Percentiles rank a stretch among this genome's conserved stretches.
Evolutionary conservation across 345 rosid genomes (phyloP).

Genomic region (Arabis hirsuta): DNA sequence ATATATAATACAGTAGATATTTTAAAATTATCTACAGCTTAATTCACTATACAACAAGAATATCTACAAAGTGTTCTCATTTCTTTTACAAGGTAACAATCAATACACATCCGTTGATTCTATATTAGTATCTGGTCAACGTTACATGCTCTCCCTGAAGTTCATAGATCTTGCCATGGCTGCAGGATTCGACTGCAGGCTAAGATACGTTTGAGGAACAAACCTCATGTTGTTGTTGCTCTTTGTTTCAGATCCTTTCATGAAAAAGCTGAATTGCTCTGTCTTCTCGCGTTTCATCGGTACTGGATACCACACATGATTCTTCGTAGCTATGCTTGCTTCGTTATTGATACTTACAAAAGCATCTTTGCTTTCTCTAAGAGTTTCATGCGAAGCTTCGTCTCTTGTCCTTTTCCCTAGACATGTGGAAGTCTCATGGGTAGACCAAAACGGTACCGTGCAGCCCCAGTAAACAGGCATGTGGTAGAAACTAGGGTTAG

Average conservation of each 20-base stretch:
- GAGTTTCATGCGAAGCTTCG: conserved; percentile 23
- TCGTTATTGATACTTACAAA: conserved; percentile 14
- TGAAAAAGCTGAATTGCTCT: conserved; percentile 43
- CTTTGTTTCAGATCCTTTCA: conserved; percentile 47
- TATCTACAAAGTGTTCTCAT: neutral
- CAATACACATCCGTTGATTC: conserved; percentile 1
- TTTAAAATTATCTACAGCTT: conserved; percentile 23
- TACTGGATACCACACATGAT: conserved; percentile 23
- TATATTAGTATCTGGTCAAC: neutral
- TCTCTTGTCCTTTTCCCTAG: conserved; percentile 72
- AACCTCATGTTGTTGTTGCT: conserved; percentile 25
- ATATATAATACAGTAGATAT: neutral
- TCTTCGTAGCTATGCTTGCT: conserved; percentile 28
- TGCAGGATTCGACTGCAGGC: conserved; percentile 73
- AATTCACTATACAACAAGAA: conserved; percentile 4
- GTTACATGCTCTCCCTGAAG: conserved; percentile 61
- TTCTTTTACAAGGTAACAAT: conserved; percentile 28
- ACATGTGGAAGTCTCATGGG: conserved; percentile 20
- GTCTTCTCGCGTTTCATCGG: conserved; percentile 49
- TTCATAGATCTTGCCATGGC: conserved; percentile 68
- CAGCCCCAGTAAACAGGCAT: conserved; percentile 56
- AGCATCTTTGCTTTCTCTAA: conserved; percentile 12
- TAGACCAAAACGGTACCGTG: conserved; percentile 36
- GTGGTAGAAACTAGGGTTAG: conserved; percentile 51
- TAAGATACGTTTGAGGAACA: conserved; percentile 41